phyloP scores from a whole-genome alignment of 352 stramenopile genomes.

The Aphanomyces astaci region DNA sequence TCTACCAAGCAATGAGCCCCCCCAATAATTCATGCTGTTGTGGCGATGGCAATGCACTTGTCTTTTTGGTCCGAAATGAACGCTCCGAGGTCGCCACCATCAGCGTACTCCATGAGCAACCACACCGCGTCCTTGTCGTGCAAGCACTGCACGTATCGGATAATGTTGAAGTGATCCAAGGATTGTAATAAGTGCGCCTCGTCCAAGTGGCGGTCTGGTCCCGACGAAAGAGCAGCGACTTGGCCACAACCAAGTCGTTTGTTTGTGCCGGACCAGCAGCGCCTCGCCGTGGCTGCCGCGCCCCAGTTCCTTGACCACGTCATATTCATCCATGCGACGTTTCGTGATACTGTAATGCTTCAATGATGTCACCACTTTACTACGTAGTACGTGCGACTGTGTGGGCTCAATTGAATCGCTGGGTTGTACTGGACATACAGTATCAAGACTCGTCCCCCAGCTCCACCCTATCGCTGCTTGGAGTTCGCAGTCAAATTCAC shows the following conservation, averaged over 20 bases:
- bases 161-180: slow-evolving; percentile 55
- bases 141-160: slow-evolving; percentile 48
- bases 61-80: slow-evolving; percentile 28
- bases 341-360: no score
- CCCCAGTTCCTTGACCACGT: slow-evolving; percentile 1
- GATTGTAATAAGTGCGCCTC: slow-evolving; percentile 46
- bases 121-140: slow-evolving; percentile 27
- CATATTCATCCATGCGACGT: neutral
- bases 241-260: neutral
- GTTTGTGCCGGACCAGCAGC: neutral
- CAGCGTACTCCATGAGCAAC: slow-evolving; percentile 75
- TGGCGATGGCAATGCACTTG: slow-evolving; percentile 1
- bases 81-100: slow-evolving; percentile 45
- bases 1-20: slow-evolving; percentile 20
- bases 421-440: neutral
- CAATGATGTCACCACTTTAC: no score
- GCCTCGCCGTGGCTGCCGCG: slow-evolving; percentile 18
- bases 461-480: no score
- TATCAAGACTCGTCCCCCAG: neutral
- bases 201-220: neutral
- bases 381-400: neutral
- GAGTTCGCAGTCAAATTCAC: no score
- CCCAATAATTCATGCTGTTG: neutral
- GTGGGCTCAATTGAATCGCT: neutral
- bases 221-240: neutral